Evolutionary conservation across 345 rosid species (phyloP), one percentile per base, ranked within the genome.

Genomic region (Brassica carinata): DNA sequence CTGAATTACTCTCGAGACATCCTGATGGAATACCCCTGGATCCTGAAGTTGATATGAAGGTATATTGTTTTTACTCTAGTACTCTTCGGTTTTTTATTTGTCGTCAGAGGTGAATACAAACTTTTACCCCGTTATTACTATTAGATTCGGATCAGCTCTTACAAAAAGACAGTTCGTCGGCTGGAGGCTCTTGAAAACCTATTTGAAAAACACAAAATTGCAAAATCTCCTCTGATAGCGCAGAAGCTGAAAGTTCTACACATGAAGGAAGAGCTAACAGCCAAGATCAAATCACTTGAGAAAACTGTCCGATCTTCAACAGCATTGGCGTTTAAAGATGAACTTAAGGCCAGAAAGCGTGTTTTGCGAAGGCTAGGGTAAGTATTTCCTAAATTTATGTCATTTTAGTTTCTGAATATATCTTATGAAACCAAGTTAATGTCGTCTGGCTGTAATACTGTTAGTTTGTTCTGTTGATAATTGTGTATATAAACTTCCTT

Each of bases 341-440:
- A 95, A 82, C 98, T 95, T 23, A 95, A 91, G 85, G 97, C 98
- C 57, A 89, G 98, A 84, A 95, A 90, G 77, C 87, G 99, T 75
- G 98, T 91, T 85, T 92, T 96, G 8, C 91, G 99, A 74, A 89
- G 97, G 80, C 93, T 96, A 33, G 96, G 99, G 98, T 95, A 90
- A 81, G 48, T 53, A 29, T 69, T 23, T 63, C 11, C 69, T 78
- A 36, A 36, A 36, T 36, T 36, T 36, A 8, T 36, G 43, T 36
- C 43, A 36, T 36, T 36, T 36, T 36, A 36, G 9, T 36, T 6
- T 36, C 8, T 36, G 7, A 36, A 36, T 7, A 36, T 36, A 33
- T 36, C 40, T 36, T 36, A 7, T 36, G 8, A 7, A 36, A 7
- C 40, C 40, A 36, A 36, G 0, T 36, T 7, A 7, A 36, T 36